Evolutionary conservation across 345 rosid species (phyloP).

Genomic region (Ailanthus altissimus): DNA sequence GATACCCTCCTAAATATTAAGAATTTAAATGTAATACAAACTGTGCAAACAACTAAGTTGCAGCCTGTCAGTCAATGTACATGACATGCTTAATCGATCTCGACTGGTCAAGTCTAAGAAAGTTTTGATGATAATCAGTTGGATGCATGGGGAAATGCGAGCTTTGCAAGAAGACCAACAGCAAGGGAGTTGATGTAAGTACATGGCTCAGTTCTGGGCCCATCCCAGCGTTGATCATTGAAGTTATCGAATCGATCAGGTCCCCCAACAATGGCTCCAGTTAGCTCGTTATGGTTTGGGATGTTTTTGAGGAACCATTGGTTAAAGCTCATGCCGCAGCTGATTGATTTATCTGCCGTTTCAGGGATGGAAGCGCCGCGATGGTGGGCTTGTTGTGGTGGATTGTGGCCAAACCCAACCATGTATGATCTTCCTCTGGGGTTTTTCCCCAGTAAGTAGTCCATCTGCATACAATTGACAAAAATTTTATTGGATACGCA

Average conservation of each 20-base stretch:
- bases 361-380: slow-evolving; percentile 74
- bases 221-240: slow-evolving; percentile 61
- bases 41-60: no score
- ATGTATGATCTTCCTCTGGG: slow-evolving; percentile 82
- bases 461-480: no score
- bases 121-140: no score
- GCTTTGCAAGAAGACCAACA: slow-evolving; percentile 75
- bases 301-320: slow-evolving; percentile 43
- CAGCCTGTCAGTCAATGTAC: no score
- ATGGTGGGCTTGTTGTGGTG: slow-evolving; percentile 84
- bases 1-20: no score
- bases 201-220: slow-evolving; percentile 80
- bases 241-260: slow-evolving; percentile 74
- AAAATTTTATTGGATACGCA: no score
- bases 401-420: slow-evolving; percentile 83
- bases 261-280: slow-evolving; percentile 90
- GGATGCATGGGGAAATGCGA: slow-evolving; percentile 30
- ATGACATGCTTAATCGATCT: no score
- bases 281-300: slow-evolving; percentile 77
- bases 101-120: no score
- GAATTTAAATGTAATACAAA: no score
- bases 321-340: slow-evolving; percentile 70
- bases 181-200: slow-evolving; percentile 79
- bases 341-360: slow-evolving; percentile 18
- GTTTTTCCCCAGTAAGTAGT: slow-evolving; percentile 76